Conservation (phyloP, 2,329 filamentous ascomycete species). For the Ophiostoma himal-ulmi region DNA sequence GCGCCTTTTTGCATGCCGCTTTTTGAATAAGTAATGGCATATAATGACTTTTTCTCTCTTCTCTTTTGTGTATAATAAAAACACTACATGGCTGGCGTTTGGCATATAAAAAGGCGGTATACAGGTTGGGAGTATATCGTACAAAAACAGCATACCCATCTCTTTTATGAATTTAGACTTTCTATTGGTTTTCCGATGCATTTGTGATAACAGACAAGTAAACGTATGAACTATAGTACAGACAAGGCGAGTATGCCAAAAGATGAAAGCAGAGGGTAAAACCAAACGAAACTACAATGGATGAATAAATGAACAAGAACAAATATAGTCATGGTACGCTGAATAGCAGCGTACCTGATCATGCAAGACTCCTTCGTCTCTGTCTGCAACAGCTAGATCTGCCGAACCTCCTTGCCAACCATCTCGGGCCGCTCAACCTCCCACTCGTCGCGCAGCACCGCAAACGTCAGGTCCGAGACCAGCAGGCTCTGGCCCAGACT, state of each 20-base stretch:
- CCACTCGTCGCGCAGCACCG: slow-evolving; percentile 85
- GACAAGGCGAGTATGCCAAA: neutral
- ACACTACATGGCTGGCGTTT: neutral
- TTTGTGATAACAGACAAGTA: neutral
- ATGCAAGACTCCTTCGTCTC: neutral
- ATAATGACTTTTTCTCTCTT: neutral
- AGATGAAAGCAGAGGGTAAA: neutral
- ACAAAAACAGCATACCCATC: neutral
- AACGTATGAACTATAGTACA: neutral
- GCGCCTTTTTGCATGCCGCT: slow-evolving; percentile 38
- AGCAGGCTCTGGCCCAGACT: slow-evolving; percentile 82
- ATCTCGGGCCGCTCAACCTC: slow-evolving; percentile 87
- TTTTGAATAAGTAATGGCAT: neutral
- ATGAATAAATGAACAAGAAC: neutral
- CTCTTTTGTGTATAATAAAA: neutral
- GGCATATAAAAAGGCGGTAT: neutral
- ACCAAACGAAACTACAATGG: neutral
- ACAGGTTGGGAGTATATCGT: neutral
- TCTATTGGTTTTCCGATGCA: slow-evolving; percentile 1
- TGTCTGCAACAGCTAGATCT: slow-evolving; percentile 51
- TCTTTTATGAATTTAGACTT: neutral
- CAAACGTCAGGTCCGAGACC: slow-evolving; percentile 81
- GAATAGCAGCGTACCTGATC: neutral
- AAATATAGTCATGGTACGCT: slow-evolving; percentile 4
- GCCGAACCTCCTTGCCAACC: slow-evolving; percentile 77